These are phyloP conservation scores for Casuarina cunninghamiana DNA, from an alignment of 306 rosid species.

Conservation along the genomic window DNA sequence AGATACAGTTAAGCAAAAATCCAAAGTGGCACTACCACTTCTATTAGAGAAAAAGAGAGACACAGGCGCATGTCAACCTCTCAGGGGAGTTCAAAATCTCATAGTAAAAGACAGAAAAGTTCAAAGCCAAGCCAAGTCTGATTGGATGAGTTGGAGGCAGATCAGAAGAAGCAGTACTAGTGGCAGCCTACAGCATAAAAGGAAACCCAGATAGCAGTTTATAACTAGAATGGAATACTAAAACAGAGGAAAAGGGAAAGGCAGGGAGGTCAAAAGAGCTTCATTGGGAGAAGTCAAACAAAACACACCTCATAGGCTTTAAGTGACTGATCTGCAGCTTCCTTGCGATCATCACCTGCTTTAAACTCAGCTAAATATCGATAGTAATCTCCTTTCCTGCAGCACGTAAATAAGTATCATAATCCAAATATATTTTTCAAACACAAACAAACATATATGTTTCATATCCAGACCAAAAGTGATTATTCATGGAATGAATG, in stretches of 20 bases:
- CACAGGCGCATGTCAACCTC: constrained; percentile 36
- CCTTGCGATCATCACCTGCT: constrained; percentile 36
- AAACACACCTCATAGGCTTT: constrained; percentile 42
- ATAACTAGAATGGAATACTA: not conserved
- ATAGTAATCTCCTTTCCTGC: constrained; percentile 54
- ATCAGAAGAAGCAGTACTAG: constrained; percentile 38
- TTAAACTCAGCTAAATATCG: constrained; percentile 53
- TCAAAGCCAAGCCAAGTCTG: constrained; percentile 66
- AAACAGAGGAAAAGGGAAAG: not conserved
- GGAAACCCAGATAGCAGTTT: not conserved
- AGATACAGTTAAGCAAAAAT: not conserved
- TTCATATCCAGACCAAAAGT: not conserved
- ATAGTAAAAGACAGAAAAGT: constrained; percentile 73
- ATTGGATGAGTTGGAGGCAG: constrained; percentile 64
- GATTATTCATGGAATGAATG: not conserved
- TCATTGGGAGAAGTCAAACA: constrained; percentile 15
- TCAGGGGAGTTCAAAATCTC: constrained; percentile 75
- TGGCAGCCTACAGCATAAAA: constrained; percentile 35
- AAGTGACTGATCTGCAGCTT: constrained; percentile 48
- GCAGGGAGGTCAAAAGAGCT: not conserved
- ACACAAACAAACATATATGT: not conserved
- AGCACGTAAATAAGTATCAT: not conserved
- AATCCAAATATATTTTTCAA: not conserved
- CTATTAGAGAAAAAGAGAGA: not conserved
- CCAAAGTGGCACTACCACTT: not conserved